Evolutionary conservation across 2,329 filamentous ascomycete genomes (phyloP).

Genomic region (Venturia oleaginea): DNA sequence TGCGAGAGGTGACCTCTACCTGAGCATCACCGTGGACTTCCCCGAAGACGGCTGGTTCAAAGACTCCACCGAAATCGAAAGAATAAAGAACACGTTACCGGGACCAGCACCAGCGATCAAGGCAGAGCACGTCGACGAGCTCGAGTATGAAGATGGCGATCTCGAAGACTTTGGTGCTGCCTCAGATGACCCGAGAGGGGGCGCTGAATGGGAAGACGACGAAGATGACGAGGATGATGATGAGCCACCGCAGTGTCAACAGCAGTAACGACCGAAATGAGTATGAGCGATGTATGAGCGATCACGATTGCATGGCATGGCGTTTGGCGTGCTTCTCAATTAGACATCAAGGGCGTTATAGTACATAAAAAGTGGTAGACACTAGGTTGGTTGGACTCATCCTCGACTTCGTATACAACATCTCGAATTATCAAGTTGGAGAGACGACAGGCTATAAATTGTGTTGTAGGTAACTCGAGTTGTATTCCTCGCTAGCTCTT

Average conservation of each 20-base stretch:
- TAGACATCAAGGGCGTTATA: background rate
- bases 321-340: background rate
- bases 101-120: constrained; percentile 46
- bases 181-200: constrained; percentile 57
- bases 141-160: constrained; percentile 74
- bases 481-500: too few relatives aligned
- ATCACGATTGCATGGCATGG: background rate
- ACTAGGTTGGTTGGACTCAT: background rate
- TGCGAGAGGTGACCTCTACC: constrained; percentile 73
- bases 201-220: constrained; percentile 63
- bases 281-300: background rate
- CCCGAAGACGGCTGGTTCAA: constrained; percentile 76
- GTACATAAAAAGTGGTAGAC: background rate
- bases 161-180: constrained; percentile 75
- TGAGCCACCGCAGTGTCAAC: constrained; percentile 61
- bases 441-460: too few relatives aligned
- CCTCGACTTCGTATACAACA: background rate
- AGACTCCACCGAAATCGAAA: constrained; percentile 58
- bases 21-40: constrained; percentile 79
- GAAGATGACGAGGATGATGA: constrained; percentile 54
- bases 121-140: constrained; percentile 73
- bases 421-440: background rate
- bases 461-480: too few relatives aligned
- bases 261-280: constrained; percentile 44
- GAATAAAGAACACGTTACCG: constrained; percentile 68